phyloP scores from a whole-genome alignment of 176 grass and related monocot species.

The Rhipidocladum racemiflorum region DNA sequence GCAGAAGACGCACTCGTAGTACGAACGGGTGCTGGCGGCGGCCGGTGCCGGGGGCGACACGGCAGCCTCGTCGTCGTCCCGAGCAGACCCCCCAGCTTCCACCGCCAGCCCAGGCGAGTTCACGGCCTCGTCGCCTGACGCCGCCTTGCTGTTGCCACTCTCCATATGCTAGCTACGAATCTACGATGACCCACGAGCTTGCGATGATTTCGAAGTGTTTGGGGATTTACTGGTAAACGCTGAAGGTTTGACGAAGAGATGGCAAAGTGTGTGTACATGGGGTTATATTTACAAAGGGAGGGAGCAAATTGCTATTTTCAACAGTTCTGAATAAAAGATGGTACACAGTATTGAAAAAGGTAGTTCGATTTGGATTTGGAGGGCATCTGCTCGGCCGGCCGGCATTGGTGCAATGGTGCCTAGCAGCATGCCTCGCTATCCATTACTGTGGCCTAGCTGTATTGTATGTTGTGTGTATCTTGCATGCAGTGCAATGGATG shows the following conservation, averaged over 20 bases:
- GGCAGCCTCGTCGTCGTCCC: not conserved
- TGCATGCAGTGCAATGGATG: not conserved
- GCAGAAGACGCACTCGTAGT: conserved; percentile 67
- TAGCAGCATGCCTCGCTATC: conserved; percentile 25
- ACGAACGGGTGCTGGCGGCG: conserved; percentile 24
- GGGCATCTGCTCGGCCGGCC: not conserved
- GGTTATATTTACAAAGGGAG: too few species aligned
- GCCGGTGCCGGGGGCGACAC: not conserved
- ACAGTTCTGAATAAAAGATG: too few species aligned
- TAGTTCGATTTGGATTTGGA: too few species aligned
- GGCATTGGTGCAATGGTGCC: conserved; percentile 25
- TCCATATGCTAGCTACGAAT: too few species aligned
- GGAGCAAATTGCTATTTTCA: too few species aligned
- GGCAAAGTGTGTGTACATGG: too few species aligned
- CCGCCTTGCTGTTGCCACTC: not conserved
- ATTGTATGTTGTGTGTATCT: not conserved
- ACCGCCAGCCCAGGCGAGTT: not conserved
- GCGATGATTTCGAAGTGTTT: too few species aligned
- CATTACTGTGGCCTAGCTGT: not conserved
- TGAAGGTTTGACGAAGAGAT: too few species aligned
- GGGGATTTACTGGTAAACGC: too few species aligned
- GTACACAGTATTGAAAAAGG: too few species aligned
- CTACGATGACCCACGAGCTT: too few species aligned
- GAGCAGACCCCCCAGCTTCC: not conserved
- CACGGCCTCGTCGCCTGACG: conserved; percentile 23